These are phyloP conservation scores for Dothideomycetidae sp. DNA, from an alignment of 2,329 filamentous ascomycete species.

Conservation along the genomic window DNA sequence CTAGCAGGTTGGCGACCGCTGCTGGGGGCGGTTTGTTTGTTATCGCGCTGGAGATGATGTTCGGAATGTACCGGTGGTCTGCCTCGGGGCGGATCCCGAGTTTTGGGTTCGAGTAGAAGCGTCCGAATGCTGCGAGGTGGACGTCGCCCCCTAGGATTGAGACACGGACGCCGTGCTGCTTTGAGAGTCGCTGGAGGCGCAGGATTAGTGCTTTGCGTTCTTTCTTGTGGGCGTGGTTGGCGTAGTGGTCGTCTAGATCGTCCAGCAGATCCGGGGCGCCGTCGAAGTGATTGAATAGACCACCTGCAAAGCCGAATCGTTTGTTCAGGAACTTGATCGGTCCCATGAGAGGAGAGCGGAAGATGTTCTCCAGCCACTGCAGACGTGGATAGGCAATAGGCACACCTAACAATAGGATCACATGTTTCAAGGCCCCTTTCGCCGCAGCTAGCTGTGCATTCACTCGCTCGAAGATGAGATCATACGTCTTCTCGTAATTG, in stretches of 20 bases:
- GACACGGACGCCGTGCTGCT: constrained; percentile 41
- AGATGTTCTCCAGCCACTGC: constrained; percentile 92
- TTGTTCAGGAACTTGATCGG: constrained; percentile 83
- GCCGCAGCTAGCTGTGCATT: constrained; percentile 35
- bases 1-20: constrained; percentile 50
- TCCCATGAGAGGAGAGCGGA: constrained; percentile 72
- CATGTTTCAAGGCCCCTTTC: constrained; percentile 45
- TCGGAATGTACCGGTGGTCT: constrained; percentile 50
- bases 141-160: constrained; percentile 52
- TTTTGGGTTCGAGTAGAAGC: constrained; percentile 49
- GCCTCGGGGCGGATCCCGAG: constrained; percentile 41
- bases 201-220: constrained; percentile 65
- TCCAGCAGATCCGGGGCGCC: constrained; percentile 54
- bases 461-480: constrained; percentile 44
- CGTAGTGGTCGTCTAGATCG: constrained; percentile 62
- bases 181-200: constrained; percentile 45
- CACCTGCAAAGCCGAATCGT: constrained; percentile 72
- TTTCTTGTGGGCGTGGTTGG: constrained; percentile 75
- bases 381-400: constrained; percentile 61
- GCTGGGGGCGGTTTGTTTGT: constrained; percentile 54
- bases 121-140: constrained; percentile 47
- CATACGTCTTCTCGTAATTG: constrained; percentile 60
- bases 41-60: constrained; percentile 50
- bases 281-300: constrained; percentile 87
- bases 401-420: constrained; percentile 50